A percentile compares a stretch with the other conserved stretches of the same genome.
Conservation (phyloP, 257 asterid species). For the Prunella vulgaris region DNA sequence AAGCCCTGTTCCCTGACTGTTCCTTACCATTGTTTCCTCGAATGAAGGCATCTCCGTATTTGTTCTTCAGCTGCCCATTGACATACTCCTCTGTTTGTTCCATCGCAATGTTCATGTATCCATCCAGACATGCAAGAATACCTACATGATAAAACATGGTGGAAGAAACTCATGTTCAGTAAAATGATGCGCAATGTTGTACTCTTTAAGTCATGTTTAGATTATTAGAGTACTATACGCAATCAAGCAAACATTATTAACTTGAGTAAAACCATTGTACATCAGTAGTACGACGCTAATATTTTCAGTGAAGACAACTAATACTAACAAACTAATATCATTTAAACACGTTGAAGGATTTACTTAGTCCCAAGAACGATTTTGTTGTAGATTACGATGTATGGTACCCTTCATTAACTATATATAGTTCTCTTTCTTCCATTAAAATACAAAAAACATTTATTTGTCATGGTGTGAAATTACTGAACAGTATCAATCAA, state of each 20-base stretch:
- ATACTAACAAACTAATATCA: too few species aligned
- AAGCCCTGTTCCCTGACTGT: too few species aligned
- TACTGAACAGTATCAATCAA: not conserved
- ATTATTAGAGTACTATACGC: not conserved
- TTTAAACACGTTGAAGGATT: too few species aligned
- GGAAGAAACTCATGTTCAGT: not conserved
- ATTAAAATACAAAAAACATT: not conserved
- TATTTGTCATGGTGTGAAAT: not conserved
- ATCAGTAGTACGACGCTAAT: too few species aligned
- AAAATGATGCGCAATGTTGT: not conserved
- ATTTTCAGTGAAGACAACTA: too few species aligned
- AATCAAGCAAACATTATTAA: not conserved
- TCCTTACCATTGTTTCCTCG: slow-evolving; percentile 87
- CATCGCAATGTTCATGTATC: slow-evolving; percentile 98
- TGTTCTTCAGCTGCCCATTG: slow-evolving; percentile 91
- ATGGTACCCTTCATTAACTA: not conserved
- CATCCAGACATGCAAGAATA: slow-evolving; percentile 93
- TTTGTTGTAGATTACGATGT: not conserved
- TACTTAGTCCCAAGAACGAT: not conserved
- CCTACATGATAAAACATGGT: slow-evolving; percentile 33
- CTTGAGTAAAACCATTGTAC: too few species aligned
- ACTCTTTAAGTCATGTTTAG: not conserved
- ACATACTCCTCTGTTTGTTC: slow-evolving; percentile 99
- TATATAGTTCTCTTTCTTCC: not conserved
- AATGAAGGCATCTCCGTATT: slow-evolving; percentile 95